Base-by-base conservation (phyloP, 352 stramenopile genomes). In the Pythium rhizo-oryzae region DNA sequence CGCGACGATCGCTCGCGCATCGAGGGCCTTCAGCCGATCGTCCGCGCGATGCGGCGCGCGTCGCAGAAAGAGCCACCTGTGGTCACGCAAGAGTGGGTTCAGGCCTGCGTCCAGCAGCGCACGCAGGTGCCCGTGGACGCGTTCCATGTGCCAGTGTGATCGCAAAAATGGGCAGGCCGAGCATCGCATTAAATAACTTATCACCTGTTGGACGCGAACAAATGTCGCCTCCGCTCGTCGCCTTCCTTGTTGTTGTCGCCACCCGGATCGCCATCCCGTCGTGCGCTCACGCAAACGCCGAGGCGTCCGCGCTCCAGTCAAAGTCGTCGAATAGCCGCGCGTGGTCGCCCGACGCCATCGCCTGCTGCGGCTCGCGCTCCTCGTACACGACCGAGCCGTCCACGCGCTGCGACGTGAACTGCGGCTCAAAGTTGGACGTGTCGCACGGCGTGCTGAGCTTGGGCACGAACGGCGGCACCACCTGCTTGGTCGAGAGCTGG, bases 381-480 rank as follows among this genome's bases (percentile, higher is more conserved):
- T 87, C 77, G 63, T 83, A 93, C 55, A 84, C 75, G 19, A 91
- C 60, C 50, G 85, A 74, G 15, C 85, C 85, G 28, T 87, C 72
- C 2, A 90, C 81, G 50, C 78, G 81, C 72, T 92, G 82, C 25
- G 71, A 79, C 18, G 84, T 92, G 70, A 92, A 92, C 64, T 92
- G 82, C 8, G 80, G 62, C 72, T 92, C 84, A 59, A 93, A 92
- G 53, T 93, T 87, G 33, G 77, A 89, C 53, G 84, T 92, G 57
- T 94, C 85, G 46, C 82, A 63, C 39, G 77, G 59, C 28, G 71
- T 64, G 4, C 65, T 62, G 19, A 92, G 59, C 37, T 76, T 84
- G 4, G 84, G 85, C 28, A 84, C 66, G 24, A 90, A 76, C 25
- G 86, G 86, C 24, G 85, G 85, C 37, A 80, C 65, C 2, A 92